Evolutionary conservation across 805 yeast genomes (phyloP), one percentile per base, ranked within the genome.

Genomic region (Torulaspora microellipsoides): DNA sequence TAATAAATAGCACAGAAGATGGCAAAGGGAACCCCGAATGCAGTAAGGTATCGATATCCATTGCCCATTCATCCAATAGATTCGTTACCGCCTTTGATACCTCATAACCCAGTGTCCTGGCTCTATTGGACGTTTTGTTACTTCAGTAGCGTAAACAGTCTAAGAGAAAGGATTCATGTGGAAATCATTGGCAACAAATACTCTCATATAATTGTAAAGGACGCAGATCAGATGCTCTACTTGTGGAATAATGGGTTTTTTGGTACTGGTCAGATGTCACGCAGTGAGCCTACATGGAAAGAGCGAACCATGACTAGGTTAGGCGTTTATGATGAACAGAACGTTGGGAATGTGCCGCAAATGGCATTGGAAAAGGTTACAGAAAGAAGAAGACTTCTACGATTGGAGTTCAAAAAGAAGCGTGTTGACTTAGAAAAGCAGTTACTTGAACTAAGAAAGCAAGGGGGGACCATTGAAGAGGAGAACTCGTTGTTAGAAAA

Each of bases 231-330:
- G 27, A 81, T 83, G 78, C 52, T 56, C 15, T 64, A 64, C 31
- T 66, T 93, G 2, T 93, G 98, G 98, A 65, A 71, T 13, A 75
- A 75, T 53, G 99, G 99, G 1, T 93, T 89, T 59, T 93, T 88
- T 59, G 99, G 99, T 6, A 93, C 91, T 58, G 99, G 98, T 2
- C 76, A 78, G 2, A 67, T 89, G 35, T 85, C 96, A 29, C 71
- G 99, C 50, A 84, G 95, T 45, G 97, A 93, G 59, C 96, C 99
- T 0, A 78, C 96, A 0, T 93, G 98, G 97, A 64, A 60, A 35
- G 70, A 69, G n/a, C 71, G 97, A 42, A 79, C 87, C 1, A 64
- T 67, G 27, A 70, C 80, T 36, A 63, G 87, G 33, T 65, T 85
- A 20, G 73, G 75, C 11, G 51, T 34, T 14, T 30, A 41, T 15